A percentile compares a stretch with the other conserved stretches of the same genome.
Conservation (phyloP, 1,284 basidiomycete species). For the Meira miltonrushii region DNA sequence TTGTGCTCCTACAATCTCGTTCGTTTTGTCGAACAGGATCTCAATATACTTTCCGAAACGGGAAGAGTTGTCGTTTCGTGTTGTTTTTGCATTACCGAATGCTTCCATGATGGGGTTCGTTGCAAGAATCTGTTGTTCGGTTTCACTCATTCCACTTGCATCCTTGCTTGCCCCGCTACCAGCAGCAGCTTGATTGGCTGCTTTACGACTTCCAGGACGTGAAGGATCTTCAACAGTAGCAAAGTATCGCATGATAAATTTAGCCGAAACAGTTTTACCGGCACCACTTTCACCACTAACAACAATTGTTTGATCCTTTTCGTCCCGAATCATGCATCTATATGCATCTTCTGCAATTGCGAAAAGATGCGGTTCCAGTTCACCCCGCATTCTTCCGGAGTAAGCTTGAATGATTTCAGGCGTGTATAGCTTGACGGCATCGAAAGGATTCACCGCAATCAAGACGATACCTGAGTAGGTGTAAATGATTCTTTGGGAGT, state of each 20-base stretch:
- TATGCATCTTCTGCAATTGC: conserved; percentile 99
- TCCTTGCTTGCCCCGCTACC: conserved; percentile 55
- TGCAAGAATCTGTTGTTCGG: conserved; percentile 92
- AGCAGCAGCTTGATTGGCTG: conserved; percentile 7
- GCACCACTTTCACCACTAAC: conserved; percentile 97
- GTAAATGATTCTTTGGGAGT: conserved; percentile 94
- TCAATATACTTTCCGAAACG: conserved; percentile 99
- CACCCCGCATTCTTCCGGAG: conserved; percentile 82
- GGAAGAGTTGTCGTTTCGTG: conserved; percentile 97
- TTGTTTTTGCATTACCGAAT: conserved; percentile 98
- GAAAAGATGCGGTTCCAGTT: conserved; percentile 95
- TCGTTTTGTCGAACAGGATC: conserved; percentile 87
- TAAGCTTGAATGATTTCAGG: conserved; percentile 97
- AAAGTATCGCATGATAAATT: conserved; percentile 98
- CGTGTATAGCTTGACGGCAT: conserved; percentile 66
- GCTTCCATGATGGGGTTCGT: conserved; percentile 99
- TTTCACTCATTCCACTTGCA: conserved; percentile 73
- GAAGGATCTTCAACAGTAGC: conserved; percentile 88
- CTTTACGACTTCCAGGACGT: conserved; percentile 50
- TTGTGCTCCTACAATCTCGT: conserved; percentile 94
- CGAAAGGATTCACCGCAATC: conserved; percentile 98
- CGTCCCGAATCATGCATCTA: conserved; percentile 91
- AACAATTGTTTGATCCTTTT: conserved; percentile 95
- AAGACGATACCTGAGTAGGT: conserved; percentile 96
- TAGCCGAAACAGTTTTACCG: conserved; percentile 98